These are phyloP conservation scores for Castanea crenata DNA, from an alignment of 306 rosid species.

Conservation along the genomic window DNA sequence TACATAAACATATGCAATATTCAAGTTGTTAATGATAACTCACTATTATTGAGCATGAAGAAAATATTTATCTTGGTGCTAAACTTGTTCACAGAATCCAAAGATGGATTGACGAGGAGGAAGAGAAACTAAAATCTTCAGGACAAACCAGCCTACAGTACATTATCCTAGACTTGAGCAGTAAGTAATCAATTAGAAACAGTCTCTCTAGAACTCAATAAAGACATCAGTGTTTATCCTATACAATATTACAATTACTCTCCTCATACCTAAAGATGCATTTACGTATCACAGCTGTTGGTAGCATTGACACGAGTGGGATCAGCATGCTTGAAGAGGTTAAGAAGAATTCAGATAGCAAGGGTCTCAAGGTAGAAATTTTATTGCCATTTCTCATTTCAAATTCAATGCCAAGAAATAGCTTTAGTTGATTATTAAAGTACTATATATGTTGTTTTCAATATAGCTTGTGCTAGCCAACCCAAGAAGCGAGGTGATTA, in stretches of 20 bases:
- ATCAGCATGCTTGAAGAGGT: slow-evolving; percentile 93
- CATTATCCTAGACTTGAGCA: slow-evolving; percentile 71
- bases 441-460: background rate
- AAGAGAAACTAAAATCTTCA: slow-evolving; percentile 61
- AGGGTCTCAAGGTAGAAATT: slow-evolving; percentile 59
- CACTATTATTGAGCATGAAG: background rate
- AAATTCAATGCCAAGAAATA: background rate
- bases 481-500: slow-evolving; percentile 90
- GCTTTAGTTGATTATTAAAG: slow-evolving; percentile 1
- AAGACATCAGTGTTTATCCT: background rate
- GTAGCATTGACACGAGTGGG: slow-evolving; percentile 97
- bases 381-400: background rate
- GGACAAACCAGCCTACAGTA: slow-evolving; percentile 73
- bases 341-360: slow-evolving; percentile 71
- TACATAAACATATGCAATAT: slow-evolving; percentile 2
- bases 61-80: background rate
- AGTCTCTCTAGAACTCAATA: background rate
- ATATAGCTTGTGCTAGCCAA: slow-evolving; percentile 73
- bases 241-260: background rate
- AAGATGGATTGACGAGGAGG: slow-evolving; percentile 96
- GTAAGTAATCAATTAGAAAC: slow-evolving; percentile 34
- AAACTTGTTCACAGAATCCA: slow-evolving; percentile 51
- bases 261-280: background rate
- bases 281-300: slow-evolving; percentile 61
- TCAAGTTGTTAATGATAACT: background rate